phyloP scores from a whole-genome alignment of 495 filamentous ascomycete species.

The Hyaloscypha hepaticicola region DNA sequence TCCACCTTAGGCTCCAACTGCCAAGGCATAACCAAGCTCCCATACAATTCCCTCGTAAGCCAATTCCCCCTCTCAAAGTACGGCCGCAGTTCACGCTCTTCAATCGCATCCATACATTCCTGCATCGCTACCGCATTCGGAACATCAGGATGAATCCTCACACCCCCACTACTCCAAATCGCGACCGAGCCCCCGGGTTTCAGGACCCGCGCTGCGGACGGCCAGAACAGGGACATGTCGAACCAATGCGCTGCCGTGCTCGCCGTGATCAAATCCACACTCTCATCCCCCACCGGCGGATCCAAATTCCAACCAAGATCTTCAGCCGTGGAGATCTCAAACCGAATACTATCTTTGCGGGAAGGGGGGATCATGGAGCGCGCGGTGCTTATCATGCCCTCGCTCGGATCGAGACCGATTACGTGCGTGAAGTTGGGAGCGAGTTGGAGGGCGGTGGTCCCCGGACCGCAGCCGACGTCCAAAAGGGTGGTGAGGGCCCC shows the following conservation, averaged over 20 bases:
- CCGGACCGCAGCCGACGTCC: constrained; percentile 61
- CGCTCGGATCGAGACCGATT: constrained; percentile 53
- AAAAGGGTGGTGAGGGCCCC: constrained; percentile 46
- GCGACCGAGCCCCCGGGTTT: constrained; percentile 55
- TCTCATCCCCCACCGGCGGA: constrained; percentile 28
- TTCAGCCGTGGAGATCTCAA: constrained; percentile 46
- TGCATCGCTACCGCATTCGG: constrained; percentile 37
- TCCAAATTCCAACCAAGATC: constrained; percentile 22
- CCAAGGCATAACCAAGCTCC: constrained; percentile 51
- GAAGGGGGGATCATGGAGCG: constrained; percentile 28
- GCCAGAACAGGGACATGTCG: constrained; percentile 60
- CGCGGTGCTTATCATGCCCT: constrained; percentile 54
- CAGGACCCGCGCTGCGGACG: constrained; percentile 49
- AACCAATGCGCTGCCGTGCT: constrained; percentile 59
- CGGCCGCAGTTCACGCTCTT: constrained; percentile 33
- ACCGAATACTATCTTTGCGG: constrained; percentile 43
- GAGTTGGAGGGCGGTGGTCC: constrained; percentile 67
- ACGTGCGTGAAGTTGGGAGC: constrained; percentile 63
- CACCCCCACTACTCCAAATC: constrained; percentile 41
- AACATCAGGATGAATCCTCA: constrained; percentile 31
- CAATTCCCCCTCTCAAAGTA: constrained; percentile 41
- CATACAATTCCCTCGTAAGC: constrained; percentile 38
- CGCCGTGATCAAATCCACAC: constrained; percentile 52
- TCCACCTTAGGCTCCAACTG: constrained; percentile 33
- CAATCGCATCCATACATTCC: constrained; percentile 33